A percentile compares a stretch with the other conserved stretches of the same genome.
These are phyloP conservation scores for Xylariaceae sp. DNA, from an alignment of 2,329 filamentous ascomycete genomes.

Conservation along the genomic window DNA sequence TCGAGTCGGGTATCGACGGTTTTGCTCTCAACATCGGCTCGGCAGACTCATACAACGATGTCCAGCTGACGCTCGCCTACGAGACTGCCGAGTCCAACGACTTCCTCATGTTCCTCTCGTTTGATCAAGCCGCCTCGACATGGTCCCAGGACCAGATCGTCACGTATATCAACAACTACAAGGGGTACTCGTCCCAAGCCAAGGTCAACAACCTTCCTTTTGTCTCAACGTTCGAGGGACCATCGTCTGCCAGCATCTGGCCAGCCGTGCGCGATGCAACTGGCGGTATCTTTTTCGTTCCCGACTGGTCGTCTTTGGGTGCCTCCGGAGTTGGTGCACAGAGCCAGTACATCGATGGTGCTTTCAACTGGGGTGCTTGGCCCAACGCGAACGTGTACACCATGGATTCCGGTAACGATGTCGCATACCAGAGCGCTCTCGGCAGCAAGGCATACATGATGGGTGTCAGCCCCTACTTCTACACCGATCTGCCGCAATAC, in stretches of 20 bases:
- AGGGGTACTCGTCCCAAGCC: slow-evolving; percentile 36
- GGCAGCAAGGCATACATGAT: slow-evolving; percentile 47
- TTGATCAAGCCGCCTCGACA: slow-evolving; percentile 28
- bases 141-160: slow-evolving; percentile 27
- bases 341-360: slow-evolving; percentile 27
- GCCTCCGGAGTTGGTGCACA: slow-evolving; percentile 27
- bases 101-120: slow-evolving; percentile 36
- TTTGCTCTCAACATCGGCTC: slow-evolving; percentile 27
- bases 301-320: slow-evolving; percentile 45
- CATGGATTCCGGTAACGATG: slow-evolving; percentile 38
- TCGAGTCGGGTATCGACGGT: slow-evolving; percentile 25
- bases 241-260: slow-evolving; percentile 41
- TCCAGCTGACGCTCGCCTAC: slow-evolving; percentile 31
- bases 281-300: slow-evolving; percentile 39
- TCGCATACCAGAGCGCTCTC: slow-evolving; percentile 35
- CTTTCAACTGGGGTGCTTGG: slow-evolving; percentile 48
- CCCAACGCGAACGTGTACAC: slow-evolving; percentile 36
- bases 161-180: slow-evolving; percentile 35
- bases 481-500: slow-evolving; percentile 45
- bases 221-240: slow-evolving; percentile 51
- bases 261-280: slow-evolving; percentile 33
- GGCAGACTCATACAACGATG: slow-evolving; percentile 22
- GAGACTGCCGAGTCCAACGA: slow-evolving; percentile 26
- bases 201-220: slow-evolving; percentile 39
- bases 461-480: slow-evolving; percentile 40